A percentile compares a stretch with the other conserved stretches of the same genome.
Evolutionary conservation across 225 moss, liverwort and hornwort species (phyloP).

Genomic region (Physcomitrellopsis africana): DNA sequence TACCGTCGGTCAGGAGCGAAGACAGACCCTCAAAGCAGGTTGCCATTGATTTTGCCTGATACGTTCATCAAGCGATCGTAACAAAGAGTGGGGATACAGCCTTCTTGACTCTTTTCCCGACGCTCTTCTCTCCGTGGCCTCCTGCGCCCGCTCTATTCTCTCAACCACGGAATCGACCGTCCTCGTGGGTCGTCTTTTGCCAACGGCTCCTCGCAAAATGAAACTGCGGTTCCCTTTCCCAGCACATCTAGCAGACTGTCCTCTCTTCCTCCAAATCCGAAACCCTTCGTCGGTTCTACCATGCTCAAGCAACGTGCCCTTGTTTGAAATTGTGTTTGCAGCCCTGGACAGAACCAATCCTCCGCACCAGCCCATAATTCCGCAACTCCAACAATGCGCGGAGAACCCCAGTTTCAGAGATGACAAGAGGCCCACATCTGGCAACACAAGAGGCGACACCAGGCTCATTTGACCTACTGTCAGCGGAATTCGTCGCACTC

Average conservation of each 20-base stretch:
- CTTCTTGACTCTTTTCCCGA: slow-evolving; percentile 40
- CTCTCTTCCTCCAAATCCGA: slow-evolving; percentile 23
- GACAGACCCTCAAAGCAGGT: slow-evolving; percentile 33
- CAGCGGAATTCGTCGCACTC: background rate
- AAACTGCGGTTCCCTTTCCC: slow-evolving; percentile 21
- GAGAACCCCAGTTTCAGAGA: background rate
- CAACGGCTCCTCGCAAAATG: slow-evolving; percentile 12
- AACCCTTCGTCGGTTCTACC: background rate
- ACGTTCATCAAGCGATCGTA: slow-evolving; percentile 70
- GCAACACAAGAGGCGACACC: background rate
- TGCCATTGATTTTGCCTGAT: slow-evolving; percentile 45
- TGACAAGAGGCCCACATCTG: slow-evolving; percentile 24
- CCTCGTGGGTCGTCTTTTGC: slow-evolving; percentile 28
- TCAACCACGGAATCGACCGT: slow-evolving; percentile 38
- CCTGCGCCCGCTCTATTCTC: slow-evolving; percentile 53
- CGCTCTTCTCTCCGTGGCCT: slow-evolving; percentile 38
- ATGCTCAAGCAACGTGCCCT: background rate
- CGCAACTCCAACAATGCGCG: background rate
- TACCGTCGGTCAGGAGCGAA: background rate
- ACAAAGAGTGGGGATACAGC: slow-evolving; percentile 54
- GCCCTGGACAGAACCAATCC: background rate
- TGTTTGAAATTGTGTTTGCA: background rate
- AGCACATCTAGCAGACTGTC: slow-evolving; percentile 26
- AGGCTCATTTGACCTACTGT: background rate
- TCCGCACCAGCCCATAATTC: slow-evolving; percentile 4